These are phyloP conservation scores for slime mould (Dictyostelium discoideum) DNA, from an alignment of 78 protist species.

Conservation along the genomic window DNA sequence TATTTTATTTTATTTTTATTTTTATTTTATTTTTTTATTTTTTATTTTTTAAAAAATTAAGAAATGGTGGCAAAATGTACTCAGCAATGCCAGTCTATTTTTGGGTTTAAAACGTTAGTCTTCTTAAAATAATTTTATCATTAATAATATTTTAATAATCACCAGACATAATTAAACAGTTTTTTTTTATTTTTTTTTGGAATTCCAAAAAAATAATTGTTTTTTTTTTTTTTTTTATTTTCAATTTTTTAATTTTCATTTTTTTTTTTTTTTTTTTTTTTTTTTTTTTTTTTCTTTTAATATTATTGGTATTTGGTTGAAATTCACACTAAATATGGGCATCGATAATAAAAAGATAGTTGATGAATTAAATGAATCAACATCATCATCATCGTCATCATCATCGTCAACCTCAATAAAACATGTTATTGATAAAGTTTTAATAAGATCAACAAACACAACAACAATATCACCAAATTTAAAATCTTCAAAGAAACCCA, in stretches of 20 bases:
- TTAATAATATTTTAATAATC: too few relatives aligned
- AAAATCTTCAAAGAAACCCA: not conserved
- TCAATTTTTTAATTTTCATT: not conserved
- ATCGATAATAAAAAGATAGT: not conserved
- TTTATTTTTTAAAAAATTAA: not conserved
- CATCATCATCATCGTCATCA: not conserved
- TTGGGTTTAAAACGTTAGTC: not conserved
- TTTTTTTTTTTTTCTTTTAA: not conserved
- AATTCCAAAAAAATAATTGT: too few relatives aligned
- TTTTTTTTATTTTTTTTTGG: too few relatives aligned
- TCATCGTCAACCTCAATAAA: not conserved
- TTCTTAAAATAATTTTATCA: not conserved
- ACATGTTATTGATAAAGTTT: not conserved
- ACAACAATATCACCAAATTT: conserved; percentile 2
- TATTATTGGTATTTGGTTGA: not conserved
- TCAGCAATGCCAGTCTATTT: not conserved
- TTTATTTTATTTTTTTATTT: too few relatives aligned
- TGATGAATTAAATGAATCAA: not conserved
- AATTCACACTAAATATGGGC: not conserved
- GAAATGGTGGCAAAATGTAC: not conserved
- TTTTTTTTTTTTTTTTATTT: not conserved
- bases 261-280: not conserved
- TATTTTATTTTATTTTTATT: too few relatives aligned
- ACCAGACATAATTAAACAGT: too few relatives aligned
- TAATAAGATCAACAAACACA: not conserved